These are phyloP conservation scores for Cryphonectria parasitica DNA, from an alignment of 2,329 filamentous ascomycete species.

Conservation along the genomic window DNA sequence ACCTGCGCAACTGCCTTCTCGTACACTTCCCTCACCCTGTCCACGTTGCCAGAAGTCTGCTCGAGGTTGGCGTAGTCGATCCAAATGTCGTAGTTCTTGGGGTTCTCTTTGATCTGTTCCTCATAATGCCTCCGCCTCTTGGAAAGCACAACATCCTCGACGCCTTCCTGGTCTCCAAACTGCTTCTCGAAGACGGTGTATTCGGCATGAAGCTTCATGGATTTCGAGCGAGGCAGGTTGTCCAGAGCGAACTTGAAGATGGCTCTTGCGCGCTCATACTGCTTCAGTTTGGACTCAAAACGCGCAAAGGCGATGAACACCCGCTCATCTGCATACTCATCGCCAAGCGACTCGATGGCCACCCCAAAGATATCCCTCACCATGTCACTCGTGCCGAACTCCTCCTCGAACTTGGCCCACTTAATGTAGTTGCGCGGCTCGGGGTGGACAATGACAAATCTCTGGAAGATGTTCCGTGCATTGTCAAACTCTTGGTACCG, in stretches of 20 bases:
- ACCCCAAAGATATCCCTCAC: slow-evolving; percentile 90
- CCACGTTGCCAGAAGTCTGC: slow-evolving; percentile 79
- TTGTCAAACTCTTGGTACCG: slow-evolving; percentile 89
- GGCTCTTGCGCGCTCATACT: slow-evolving; percentile 88
- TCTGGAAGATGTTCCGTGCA: slow-evolving; percentile 85
- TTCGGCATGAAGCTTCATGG: slow-evolving; percentile 82
- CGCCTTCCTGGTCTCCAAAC: slow-evolving; percentile 88
- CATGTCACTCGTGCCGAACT: slow-evolving; percentile 87
- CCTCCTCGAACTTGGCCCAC: slow-evolving; percentile 97
- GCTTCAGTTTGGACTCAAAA: slow-evolving; percentile 92
- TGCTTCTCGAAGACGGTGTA: slow-evolving; percentile 99
- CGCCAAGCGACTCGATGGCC: slow-evolving; percentile 86
- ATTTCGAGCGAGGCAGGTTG: slow-evolving; percentile 84
- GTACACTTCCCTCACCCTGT: slow-evolving; percentile 88
- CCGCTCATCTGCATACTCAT: slow-evolving; percentile 95
- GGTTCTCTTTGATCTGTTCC: slow-evolving; percentile 89
- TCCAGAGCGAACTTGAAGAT: slow-evolving; percentile 98
- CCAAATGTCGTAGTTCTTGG: slow-evolving; percentile 97
- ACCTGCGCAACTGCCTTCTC: slow-evolving; percentile 95
- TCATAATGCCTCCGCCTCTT: slow-evolving; percentile 94
- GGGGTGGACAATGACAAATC: slow-evolving; percentile 90
- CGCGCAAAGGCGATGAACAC: slow-evolving; percentile 95
- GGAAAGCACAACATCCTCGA: slow-evolving; percentile 93
- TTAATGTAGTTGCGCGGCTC: slow-evolving; percentile 98
- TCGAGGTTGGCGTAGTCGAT: slow-evolving; percentile 93